Evolutionary conservation across 176 grass and related monocot species (phyloP), one percentile per base, ranked within the genome.

Genomic region (Elymus sibiricus): DNA sequence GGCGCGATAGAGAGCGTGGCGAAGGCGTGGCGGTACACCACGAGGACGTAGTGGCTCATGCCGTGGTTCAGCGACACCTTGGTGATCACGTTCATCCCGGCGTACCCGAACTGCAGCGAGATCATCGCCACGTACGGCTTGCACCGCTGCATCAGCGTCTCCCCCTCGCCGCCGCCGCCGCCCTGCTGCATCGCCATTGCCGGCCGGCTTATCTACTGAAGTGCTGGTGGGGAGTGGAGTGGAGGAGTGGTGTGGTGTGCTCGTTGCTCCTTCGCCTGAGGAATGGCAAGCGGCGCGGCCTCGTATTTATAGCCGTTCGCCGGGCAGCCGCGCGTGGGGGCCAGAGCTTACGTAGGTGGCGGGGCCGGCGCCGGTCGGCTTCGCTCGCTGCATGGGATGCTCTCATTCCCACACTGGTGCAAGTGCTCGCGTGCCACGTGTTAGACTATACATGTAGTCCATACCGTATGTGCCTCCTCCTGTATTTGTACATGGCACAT

Each of bases 31-130:
- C 97, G 90, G 73, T 99, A 99, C n/a, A 99, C 97, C 53, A 99
- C 97, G 49, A 99, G 94, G 5, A 99, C 97, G 82, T 99, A 99
- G 86, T 99, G 97, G 88, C 94, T 94, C 94, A 99, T 94, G 32
- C 97, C 97, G 72, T 88, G 94, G 92, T 99, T 99, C 28, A 99
- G 92, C 58, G 97, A 99, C 77, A 99, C 94, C 90, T 99, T 99
- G 76, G 97, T 99, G 89, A 99, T 94, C 26, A 99, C 95, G 78
- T 99, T 99, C 97, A 99, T 99, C 14, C 97, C 97, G 22, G 97
- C 97, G 68, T 99, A 99, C 35, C 97, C 97, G 62, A 99, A 99
- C 83, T 99, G 97, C 84, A 99, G 88, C 42, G 97, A 99, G 77
- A 94, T 87, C 97, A 99, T 99, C 72, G 97, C 97, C 76, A 94